Evolutionary conservation across 2,329 filamentous ascomycete species (phyloP), one percentile per base, ranked within the genome.

Genomic region (Tolypocladium inflatum): DNA sequence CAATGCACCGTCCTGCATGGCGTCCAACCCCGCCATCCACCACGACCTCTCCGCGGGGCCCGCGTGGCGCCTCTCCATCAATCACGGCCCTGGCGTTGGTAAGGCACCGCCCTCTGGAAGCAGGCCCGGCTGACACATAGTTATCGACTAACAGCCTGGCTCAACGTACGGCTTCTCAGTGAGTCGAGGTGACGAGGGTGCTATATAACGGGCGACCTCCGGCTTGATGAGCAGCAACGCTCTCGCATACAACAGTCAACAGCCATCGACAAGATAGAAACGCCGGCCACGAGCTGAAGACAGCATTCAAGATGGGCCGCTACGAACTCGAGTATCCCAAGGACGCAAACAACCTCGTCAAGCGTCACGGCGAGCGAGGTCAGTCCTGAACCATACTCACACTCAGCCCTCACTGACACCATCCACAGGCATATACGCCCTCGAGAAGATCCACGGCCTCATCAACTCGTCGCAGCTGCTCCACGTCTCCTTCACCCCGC

Each of bases 401-500:
- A 13, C 56, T 39, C 37, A n/a, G 6, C 42, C 43, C 45, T 8
- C 43, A 6, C 41, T n/a, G 37, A 54, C 42, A 38, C 33, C 35
- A 30, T 42, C 10, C 26, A 26, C 55, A 91, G 88, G 83, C 55
- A 80, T 80, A 55, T 95, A 96, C 68, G 84, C 90, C 58, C 80
- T 88, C 55, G 77, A 83, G 54, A 83, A 85, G 9, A 90, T 95
- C 67, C 89, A 95, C 70, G 70, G 73, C 59, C 88, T 95, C 66
- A 77, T 96, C 72, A 91, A 93, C 73, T 78, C 78, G 23, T 82
- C 82, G n/a, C 84, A 83, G 42, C 81, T 95, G 55, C 79, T 94
- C 19, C 87, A 95, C 73, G 85, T 95, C 65, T 91, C 90, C 62
- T 95, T 95, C 79, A 83, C 80, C 55, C 73, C 79, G 5, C 76